Conservation (phyloP, 2,329 filamentous ascomycete genomes). For the Venturia carpophila region DNA sequence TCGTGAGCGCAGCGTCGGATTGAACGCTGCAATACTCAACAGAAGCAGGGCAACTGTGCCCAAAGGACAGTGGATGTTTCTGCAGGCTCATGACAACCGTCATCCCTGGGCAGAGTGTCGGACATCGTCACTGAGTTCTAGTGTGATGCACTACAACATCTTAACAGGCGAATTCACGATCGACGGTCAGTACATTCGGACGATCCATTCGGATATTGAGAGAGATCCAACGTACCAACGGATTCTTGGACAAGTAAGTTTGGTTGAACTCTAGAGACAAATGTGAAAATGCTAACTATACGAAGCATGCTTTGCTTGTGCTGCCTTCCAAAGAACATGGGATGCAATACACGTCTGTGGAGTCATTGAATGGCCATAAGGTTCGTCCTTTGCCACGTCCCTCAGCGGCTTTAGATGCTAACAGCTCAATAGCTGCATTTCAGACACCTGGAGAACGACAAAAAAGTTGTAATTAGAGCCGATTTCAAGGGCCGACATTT, state of each 20-base stretch:
- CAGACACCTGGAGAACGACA: slow-evolving; percentile 35
- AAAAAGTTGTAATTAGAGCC: slow-evolving; percentile 39
- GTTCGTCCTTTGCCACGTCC: background rate
- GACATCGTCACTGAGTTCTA: background rate
- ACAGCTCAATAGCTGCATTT: slow-evolving; percentile 43
- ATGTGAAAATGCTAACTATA: background rate
- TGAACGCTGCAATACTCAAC: background rate
- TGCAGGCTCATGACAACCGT: no score
- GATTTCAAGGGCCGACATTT: slow-evolving; percentile 23
- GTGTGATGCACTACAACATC: background rate
- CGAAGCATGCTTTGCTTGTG: background rate
- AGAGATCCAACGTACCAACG: background rate
- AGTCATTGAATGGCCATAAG: background rate
- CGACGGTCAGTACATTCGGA: background rate
- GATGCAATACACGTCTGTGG: background rate
- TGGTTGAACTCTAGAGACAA: no score
- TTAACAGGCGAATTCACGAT: background rate
- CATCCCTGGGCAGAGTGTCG: background rate
- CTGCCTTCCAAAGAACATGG: background rate
- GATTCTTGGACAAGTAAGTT: background rate
- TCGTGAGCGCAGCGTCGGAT: background rate
- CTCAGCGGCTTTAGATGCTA: background rate
- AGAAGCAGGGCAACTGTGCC: background rate
- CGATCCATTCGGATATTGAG: background rate
- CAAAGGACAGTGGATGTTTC: background rate